A percentile compares a stretch with the other conserved stretches of the same genome.
Conservation (phyloP, 306 rosid genomes). For the Dryas octopetala region DNA sequence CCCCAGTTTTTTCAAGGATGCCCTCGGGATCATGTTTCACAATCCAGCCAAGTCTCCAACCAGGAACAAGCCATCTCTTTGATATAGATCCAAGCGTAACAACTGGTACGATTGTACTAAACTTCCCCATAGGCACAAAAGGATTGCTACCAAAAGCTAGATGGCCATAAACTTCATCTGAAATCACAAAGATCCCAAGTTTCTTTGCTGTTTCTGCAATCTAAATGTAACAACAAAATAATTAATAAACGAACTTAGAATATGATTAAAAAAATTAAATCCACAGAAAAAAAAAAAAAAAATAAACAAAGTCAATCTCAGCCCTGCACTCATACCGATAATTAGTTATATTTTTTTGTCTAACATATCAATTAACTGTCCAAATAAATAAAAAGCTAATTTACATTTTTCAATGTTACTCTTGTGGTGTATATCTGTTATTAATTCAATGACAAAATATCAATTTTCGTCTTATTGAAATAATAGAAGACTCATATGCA, state of each 20-base stretch:
- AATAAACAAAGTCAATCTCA: neutral
- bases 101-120: slow-evolving; percentile 53
- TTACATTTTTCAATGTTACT: too few species aligned
- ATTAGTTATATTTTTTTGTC: too few species aligned
- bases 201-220: slow-evolving; percentile 63
- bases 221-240: slow-evolving; percentile 14
- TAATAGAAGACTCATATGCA: too few species aligned
- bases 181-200: slow-evolving; percentile 51
- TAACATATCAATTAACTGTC: too few species aligned
- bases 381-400: too few species aligned
- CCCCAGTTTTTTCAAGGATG: slow-evolving; percentile 52
- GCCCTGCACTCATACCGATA: too few species aligned
- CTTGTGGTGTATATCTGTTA: too few species aligned
- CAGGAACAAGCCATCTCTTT: slow-evolving; percentile 69
- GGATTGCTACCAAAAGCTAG: slow-evolving; percentile 52
- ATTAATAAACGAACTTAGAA: neutral
- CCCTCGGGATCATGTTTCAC: slow-evolving; percentile 51
- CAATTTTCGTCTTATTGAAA: too few species aligned
- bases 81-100: slow-evolving; percentile 58
- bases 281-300: neutral
- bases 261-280: neutral
- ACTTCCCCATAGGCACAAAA: slow-evolving; percentile 63
- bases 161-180: slow-evolving; percentile 68
- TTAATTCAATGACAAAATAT: too few species aligned
- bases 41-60: slow-evolving; percentile 74